Evolutionary conservation across 768 basidiomycete species (phyloP).

Genomic region (Tubosaeta sp.): DNA sequence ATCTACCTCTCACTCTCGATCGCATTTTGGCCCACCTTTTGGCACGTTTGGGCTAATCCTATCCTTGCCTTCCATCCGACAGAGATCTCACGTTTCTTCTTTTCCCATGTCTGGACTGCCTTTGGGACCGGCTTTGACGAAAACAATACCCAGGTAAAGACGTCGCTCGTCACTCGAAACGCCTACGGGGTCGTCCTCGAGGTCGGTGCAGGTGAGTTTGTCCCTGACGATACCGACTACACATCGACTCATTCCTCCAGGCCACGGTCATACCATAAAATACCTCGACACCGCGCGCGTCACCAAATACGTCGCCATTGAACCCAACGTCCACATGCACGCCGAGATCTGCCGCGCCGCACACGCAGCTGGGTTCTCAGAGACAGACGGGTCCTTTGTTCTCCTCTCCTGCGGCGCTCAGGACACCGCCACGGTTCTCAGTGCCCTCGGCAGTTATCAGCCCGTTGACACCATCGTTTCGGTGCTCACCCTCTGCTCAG

Average conservation of each 20-base stretch:
- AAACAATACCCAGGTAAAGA: slow-evolving; percentile 38
- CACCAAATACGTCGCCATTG: slow-evolving; percentile 64
- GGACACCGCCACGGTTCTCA: slow-evolving; percentile 46
- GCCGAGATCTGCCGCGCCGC: slow-evolving; percentile 47
- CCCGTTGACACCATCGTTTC: slow-evolving; percentile 60
- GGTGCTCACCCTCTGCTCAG: slow-evolving; percentile 60
- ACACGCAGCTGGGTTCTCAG: slow-evolving; percentile 46
- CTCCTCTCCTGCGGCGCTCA: slow-evolving; percentile 65
- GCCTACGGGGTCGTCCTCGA: slow-evolving; percentile 64
- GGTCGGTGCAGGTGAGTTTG: slow-evolving; percentile 54
- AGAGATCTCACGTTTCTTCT: slow-evolving; percentile 50
- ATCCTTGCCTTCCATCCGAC: slow-evolving; percentile 42
- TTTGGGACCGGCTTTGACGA: slow-evolving; percentile 49
- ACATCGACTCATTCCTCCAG: slow-evolving; percentile 31
- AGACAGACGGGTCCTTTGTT: slow-evolving; percentile 48
- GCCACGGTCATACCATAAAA: slow-evolving; percentile 56
- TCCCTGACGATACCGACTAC: background rate
- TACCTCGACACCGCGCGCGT: slow-evolving; percentile 57
- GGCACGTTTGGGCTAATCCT: slow-evolving; percentile 38
- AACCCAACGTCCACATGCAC: slow-evolving; percentile 69
- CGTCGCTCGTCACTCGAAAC: slow-evolving; percentile 45
- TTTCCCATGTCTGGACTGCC: slow-evolving; percentile 51
- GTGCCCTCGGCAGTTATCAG: slow-evolving; percentile 33
- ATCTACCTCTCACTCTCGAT: slow-evolving; percentile 35
- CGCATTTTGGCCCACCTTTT: slow-evolving; percentile 45